Evolutionary conservation across 306 rosid genomes (phyloP).

Genomic region (Betula pendula): DNA sequence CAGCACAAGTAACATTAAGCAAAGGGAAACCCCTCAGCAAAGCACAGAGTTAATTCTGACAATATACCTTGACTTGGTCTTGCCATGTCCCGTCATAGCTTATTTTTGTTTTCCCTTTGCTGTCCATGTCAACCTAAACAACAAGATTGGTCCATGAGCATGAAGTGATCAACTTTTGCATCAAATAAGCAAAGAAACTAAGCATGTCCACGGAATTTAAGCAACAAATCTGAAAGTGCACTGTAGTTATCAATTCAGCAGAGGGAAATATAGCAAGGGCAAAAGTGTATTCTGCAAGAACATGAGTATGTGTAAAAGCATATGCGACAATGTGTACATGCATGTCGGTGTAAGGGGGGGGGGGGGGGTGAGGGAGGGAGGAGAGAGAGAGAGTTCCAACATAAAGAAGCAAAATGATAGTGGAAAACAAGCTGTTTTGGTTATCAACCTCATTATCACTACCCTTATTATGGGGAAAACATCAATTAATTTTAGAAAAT

Average conservation of each 20-base stretch:
- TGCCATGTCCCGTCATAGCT: constrained; percentile 10
- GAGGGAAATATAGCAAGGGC: not conserved
- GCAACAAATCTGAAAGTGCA: not conserved
- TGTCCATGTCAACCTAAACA: constrained; percentile 6
- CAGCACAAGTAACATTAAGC: constrained; percentile 14
- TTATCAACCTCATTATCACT: not conserved
- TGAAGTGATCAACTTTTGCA: not conserved
- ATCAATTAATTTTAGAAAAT: not conserved
- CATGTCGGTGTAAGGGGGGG: not conserved
- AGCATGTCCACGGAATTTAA: not conserved
- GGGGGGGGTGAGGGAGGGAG: too few species aligned
- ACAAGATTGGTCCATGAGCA: not conserved
- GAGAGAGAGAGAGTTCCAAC: not conserved
- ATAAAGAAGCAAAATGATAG: not conserved
- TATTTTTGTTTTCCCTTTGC: constrained; percentile 13
- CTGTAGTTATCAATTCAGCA: not conserved
- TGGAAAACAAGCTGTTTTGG: not conserved
- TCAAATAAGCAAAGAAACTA: not conserved
- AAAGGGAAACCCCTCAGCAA: constrained; percentile 9
- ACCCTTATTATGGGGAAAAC: not conserved
- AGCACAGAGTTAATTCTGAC: not conserved
- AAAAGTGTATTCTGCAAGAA: not conserved
- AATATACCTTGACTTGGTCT: constrained; percentile 13
- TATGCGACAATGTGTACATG: not conserved
- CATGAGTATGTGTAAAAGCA: not conserved